A percentile compares a stretch with the other conserved stretches of the same genome.
Conservation (phyloP, 1,284 basidiomycete genomes). For the Rhodotorula sp. region DNA sequence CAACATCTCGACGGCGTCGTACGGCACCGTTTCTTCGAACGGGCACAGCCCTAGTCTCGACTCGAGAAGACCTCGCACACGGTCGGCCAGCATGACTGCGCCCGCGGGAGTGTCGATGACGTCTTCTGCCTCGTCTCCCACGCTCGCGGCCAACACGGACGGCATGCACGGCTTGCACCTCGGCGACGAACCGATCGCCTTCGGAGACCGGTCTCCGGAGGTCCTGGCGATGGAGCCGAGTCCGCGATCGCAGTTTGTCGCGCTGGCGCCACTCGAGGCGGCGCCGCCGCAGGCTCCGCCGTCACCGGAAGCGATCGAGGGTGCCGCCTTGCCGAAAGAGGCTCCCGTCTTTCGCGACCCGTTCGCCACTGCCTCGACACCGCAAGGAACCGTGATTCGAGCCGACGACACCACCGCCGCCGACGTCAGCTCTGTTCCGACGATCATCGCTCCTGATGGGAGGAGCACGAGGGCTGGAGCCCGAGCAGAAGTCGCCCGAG, state of each 20-base stretch:
- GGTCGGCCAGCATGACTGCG: slow-evolving; percentile 1
- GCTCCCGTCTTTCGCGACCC: neutral
- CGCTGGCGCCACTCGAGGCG: no score
- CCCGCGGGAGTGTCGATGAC: neutral
- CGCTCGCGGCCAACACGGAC: neutral
- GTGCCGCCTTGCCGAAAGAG: neutral
- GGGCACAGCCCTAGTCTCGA: slow-evolving; percentile 5
- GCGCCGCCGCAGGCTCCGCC: neutral
- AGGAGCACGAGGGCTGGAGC: neutral
- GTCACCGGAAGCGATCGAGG: neutral
- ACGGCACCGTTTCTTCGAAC: slow-evolving; percentile 1
- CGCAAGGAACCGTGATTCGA: neutral
- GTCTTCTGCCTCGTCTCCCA: neutral
- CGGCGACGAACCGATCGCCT: neutral
- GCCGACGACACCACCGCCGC: neutral
- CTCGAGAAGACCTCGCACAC: neutral
- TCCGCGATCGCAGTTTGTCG: no score
- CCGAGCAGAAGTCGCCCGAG: no score
- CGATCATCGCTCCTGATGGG: neutral
- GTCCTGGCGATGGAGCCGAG: no score
- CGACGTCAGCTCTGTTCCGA: no score
- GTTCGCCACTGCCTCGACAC: slow-evolving; percentile 4
- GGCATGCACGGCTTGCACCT: slow-evolving; percentile 14
- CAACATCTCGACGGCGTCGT: slow-evolving; percentile 7
- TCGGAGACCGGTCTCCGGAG: no score